Base-by-base conservation (phyloP, 176 grass and related monocot genomes). In the Cenchrus americanus region DNA sequence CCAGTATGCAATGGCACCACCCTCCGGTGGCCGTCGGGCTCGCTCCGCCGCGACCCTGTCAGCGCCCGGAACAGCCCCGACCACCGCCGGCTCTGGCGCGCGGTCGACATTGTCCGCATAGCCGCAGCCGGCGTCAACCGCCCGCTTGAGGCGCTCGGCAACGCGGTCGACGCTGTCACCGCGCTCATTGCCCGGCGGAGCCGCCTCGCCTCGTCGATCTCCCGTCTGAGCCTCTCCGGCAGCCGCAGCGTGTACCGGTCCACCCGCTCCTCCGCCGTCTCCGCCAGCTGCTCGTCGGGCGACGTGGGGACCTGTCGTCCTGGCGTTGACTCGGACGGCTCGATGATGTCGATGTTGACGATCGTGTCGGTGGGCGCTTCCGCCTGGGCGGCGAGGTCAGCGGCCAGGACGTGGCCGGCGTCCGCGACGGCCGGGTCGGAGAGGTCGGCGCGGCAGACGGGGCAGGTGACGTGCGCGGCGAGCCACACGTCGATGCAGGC, bases 401-500 rank as follows among this genome's bases (percentile, higher is more conserved):
- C 82, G 6, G 75, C 78, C 0, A 86, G 69, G 77, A 88, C 82
- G 65, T 79, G 69, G 27, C 86, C 92, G 21, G 77, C 89, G 13
- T 81, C 83, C 1, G 78, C 77, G 14, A 94, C 80, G 62, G 84
- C 76, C 1, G 91, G 92, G 32, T 93, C 89, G 17, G 91, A 75
- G 22, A 98, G 80, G 84, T 98, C 84, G 67, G 96, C 91, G 61
- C 96, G 93, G 88, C 96, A 98, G 2, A 98, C 93, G 10, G 96
- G 96, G 71, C 96, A 98, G 58, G 93, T 98, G 49, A 90, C 81
- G 57, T 98, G 89, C 37, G 85, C 83, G 2, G 78, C 62, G 15
- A 98, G 84, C 96, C 96, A 98, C 1, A 79, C 66, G 87, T 98
- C 89, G 58, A 98, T 88, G 89, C 96, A 98, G 0, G 69, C 84